A percentile compares a stretch with the other conserved stretches of the same genome.
Evolutionary conservation across 2,329 filamentous ascomycete species (phyloP).

Genomic region (Nemania abortiva): DNA sequence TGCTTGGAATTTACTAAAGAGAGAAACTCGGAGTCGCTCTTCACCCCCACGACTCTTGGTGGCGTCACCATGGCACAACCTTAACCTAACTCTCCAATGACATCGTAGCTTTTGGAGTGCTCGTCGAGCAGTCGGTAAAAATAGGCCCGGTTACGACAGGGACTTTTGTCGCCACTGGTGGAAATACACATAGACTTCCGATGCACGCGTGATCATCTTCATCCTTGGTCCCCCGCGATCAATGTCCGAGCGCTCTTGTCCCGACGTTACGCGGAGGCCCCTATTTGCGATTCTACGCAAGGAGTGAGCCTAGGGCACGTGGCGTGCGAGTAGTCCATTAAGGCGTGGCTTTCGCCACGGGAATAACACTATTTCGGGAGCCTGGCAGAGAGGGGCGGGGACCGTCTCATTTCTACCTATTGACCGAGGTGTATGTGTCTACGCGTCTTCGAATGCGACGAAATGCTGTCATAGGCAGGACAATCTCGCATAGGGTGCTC

Average conservation of each 20-base stretch:
- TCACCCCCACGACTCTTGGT: neutral
- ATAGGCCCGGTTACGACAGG: neutral
- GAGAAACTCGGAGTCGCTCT: conserved; percentile 7
- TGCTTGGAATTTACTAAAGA: neutral
- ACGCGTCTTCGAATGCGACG: neutral
- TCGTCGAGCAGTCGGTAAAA: neutral
- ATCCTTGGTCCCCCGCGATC: neutral
- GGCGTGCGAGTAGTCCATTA: conserved; percentile 10
- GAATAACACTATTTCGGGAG: neutral
- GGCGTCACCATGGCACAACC: neutral
- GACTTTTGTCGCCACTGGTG: neutral
- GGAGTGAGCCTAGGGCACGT: neutral
- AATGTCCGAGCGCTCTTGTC: neutral
- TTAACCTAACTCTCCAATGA: neutral
- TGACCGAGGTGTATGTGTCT: neutral
- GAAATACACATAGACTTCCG: neutral
- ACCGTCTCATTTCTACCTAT: neutral
- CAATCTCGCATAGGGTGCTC: neutral
- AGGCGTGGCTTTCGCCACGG: conserved; percentile 10
- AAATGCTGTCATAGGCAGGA: neutral
- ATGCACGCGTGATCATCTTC: neutral
- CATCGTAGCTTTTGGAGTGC: neutral
- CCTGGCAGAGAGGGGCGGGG: neutral
- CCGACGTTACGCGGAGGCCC: neutral
- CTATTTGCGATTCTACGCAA: neutral